Conservation (phyloP, 2,329 filamentous ascomycete genomes). For the Aspergillus sp. region DNA sequence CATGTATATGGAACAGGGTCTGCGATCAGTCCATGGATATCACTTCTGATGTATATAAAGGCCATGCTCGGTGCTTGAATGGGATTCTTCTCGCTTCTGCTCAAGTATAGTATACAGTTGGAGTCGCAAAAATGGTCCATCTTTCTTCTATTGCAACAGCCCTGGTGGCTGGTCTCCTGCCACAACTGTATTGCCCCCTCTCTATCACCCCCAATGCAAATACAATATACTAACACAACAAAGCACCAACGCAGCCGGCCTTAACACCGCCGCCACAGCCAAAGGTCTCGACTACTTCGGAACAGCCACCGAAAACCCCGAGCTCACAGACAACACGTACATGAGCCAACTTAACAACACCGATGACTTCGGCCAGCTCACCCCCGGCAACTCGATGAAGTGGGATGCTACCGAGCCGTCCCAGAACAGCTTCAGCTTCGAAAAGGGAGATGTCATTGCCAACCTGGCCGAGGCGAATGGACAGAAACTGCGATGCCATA, state of each 20-base stretch:
- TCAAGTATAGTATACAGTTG: not conserved
- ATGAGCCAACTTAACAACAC: conserved; percentile 51
- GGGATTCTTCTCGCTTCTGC: not conserved
- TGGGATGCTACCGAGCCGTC: conserved; percentile 58
- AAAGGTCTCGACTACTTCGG: conserved; percentile 52
- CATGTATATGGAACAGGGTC: not conserved
- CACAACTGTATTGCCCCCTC: conserved; percentile 1
- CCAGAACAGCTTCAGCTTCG: conserved; percentile 52
- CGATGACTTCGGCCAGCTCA: conserved; percentile 58
- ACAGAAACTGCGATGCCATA: conserved; percentile 57
- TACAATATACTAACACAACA: not conserved
- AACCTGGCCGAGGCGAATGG: conserved; percentile 33
- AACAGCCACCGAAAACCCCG: conserved; percentile 53
- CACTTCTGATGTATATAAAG: too few species aligned
- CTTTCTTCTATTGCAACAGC: not conserved
- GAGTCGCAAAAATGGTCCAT: conserved; percentile 1
- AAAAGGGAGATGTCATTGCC: conserved; percentile 47
- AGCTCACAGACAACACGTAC: conserved; percentile 51
- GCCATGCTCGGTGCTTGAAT: too few species aligned
- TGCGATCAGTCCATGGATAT: not conserved
- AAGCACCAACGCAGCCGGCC: conserved; percentile 17
- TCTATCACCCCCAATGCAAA: not conserved
- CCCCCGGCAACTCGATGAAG: conserved; percentile 58
- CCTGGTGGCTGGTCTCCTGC: conserved; percentile 1
- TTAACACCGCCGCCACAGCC: conserved; percentile 40